Evolutionary conservation across 176 grass and related monocot genomes (phyloP), one percentile per base, ranked within the genome.

Genomic region (Eremochloa ophiuroides): DNA sequence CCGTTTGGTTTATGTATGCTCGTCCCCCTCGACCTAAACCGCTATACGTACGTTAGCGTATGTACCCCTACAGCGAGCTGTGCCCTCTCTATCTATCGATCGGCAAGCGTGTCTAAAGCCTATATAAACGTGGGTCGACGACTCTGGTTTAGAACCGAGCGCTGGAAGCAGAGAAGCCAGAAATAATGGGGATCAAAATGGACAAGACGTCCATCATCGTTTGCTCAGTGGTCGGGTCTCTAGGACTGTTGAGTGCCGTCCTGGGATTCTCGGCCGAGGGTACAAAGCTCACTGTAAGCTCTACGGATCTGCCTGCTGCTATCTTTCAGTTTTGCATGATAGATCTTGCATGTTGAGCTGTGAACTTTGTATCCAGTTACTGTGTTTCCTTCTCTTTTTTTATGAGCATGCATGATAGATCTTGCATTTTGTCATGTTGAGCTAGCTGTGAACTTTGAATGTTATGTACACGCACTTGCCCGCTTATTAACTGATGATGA

Each of bases 191-290:
- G 6, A 60, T 44, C 7, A 46, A 46, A 34, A 30, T 40, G 78
- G 78, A 81, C 1, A 81, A 71, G 66, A 58, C 47, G 25, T 25
- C 12, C 0, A 60, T 81, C 48, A 81, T 81, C 46, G 35, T 81
- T 1, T 60, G 66, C 6, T 39, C 79, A 10, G 79, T 81, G 46
- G 38, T 81, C 16, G 66, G 79, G 10, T 60, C 50, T 22, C 79
- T 81, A 5, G 79, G 79, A 7, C 3, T 81, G 50, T 2, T 81
- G 66, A 42, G 50, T 18, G 79, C 50, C 50, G 22, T 81, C 50
- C 9, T 81, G 18, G 76, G 60, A 2, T 78, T 78, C 27, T 12
- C 41, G 6, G 76, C 76, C 0, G 76, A 78, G 41, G 59, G 60
- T 0, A 5, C 59, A 48, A 46, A 63, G 3, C 37, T 16, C 1